phyloP scores from a whole-genome alignment of 352 stramenopile genomes.

The Pythium dissimile region DNA sequence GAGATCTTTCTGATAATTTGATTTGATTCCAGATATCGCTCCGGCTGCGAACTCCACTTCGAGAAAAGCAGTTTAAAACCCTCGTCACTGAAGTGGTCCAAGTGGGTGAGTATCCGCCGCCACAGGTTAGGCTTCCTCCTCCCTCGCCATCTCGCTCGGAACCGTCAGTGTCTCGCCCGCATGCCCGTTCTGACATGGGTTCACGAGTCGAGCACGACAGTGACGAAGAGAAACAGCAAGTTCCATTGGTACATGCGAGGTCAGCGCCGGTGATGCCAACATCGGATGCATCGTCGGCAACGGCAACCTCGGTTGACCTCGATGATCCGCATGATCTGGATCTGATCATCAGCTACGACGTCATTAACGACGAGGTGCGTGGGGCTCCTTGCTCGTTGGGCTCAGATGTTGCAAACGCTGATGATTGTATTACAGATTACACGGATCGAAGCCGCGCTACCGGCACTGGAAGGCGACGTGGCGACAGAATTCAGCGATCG shows the following conservation, averaged over 20 bases:
- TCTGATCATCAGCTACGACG: constrained; percentile 81
- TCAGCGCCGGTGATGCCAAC: not conserved
- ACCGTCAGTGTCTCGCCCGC: not conserved
- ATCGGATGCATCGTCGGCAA: not conserved
- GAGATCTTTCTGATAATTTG: too few species aligned
- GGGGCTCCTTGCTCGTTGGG: too few species aligned
- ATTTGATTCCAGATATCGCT: constrained; percentile 42
- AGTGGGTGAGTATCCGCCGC: constrained; percentile 48
- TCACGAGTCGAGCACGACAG: not conserved
- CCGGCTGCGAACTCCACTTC: constrained; percentile 50
- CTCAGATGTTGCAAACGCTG: too few species aligned
- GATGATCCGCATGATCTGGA: constrained; percentile 65
- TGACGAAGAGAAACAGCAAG: not conserved
- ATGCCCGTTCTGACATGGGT: constrained; percentile 4
- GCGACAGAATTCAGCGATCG: constrained; percentile 48
- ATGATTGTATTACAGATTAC: too few species aligned
- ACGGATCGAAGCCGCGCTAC: constrained; percentile 55
- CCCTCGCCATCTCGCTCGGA: not conserved
- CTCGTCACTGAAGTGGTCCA: constrained; percentile 46
- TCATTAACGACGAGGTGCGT: constrained; percentile 80
- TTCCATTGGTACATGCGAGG: not conserved
- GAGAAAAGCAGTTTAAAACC: constrained; percentile 50
- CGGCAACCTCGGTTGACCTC: constrained; percentile 8
- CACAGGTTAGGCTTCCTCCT: too few species aligned
- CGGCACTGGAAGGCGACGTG: constrained; percentile 28